Evolutionary conservation across 1,284 basidiomycete species (phyloP).

Genomic region (Ustilago curta): DNA sequence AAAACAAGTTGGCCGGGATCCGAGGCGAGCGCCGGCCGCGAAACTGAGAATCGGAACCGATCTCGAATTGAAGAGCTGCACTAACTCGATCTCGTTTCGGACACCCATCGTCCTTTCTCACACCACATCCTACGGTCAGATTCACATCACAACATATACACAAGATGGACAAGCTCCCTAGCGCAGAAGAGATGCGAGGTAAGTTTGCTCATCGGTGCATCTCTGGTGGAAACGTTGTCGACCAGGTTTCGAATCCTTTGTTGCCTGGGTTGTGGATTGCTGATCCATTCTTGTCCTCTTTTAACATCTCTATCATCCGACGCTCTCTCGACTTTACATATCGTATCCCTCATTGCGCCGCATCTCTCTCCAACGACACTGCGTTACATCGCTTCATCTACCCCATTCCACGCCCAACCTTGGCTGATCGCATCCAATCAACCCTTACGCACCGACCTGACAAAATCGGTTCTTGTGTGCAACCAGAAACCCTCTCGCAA

Average conservation of each 20-base stretch:
- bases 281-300: too few relatives aligned
- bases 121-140: not conserved
- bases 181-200: conserved; percentile 55
- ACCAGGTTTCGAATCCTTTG: too few relatives aligned
- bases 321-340: too few relatives aligned
- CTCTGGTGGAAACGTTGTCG: not conserved
- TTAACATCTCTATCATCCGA: too few relatives aligned
- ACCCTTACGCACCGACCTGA: not conserved
- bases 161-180: conserved; percentile 55
- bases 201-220: conserved; percentile 3
- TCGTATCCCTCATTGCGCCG: too few relatives aligned
- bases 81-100: conserved; percentile 7
- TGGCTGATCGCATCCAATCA: not conserved
- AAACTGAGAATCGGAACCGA: conserved; percentile 16
- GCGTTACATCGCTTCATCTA: too few relatives aligned
- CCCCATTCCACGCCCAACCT: not conserved
- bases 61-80: not conserved
- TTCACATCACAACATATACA: not conserved
- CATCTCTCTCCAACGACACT: too few relatives aligned
- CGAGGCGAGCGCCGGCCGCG: not conserved
- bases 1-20: not conserved
- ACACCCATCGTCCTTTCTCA: not conserved
- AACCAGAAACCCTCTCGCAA: conserved; percentile 66
- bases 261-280: too few relatives aligned
- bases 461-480: not conserved